phyloP scores from a whole-genome alignment of 2,329 filamentous ascomycete genomes.

The Penicillium fuscoglaucum region DNA sequence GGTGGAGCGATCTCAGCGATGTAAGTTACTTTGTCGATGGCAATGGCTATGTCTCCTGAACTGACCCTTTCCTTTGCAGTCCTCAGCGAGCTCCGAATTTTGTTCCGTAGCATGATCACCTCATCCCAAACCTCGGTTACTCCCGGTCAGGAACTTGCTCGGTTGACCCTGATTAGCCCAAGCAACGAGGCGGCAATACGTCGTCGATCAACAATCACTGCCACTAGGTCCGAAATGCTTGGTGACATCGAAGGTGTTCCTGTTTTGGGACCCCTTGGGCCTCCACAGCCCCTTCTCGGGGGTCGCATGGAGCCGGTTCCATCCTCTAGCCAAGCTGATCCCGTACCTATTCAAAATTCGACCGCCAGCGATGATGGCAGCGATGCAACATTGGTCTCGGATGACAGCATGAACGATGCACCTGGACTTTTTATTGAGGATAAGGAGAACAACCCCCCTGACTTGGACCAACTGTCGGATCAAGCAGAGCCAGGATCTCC shows the following conservation, averaged over 20 bases:
- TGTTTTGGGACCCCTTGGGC: conserved; percentile 49
- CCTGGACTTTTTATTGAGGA: conserved; percentile 30
- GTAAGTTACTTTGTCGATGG: conserved; percentile 54
- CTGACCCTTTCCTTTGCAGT: conserved; percentile 53
- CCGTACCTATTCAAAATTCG: conserved; percentile 25
- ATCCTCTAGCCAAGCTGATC: conserved; percentile 18
- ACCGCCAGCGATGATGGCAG: conserved; percentile 33
- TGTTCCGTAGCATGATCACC: conserved; percentile 71
- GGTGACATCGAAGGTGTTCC: conserved; percentile 49
- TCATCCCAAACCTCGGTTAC: conserved; percentile 63
- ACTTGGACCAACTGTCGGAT: conserved; percentile 5
- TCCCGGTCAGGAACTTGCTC: conserved; percentile 75
- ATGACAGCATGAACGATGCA: conserved; percentile 21
- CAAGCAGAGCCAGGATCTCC: conserved; percentile 27
- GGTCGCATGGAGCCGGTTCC: conserved; percentile 15
- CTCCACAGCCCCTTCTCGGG: conserved; percentile 33
- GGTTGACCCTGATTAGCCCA: conserved; percentile 69
- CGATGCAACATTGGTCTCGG: conserved; percentile 41
- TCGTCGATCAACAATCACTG: conserved; percentile 47
- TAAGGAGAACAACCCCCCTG: conserved; percentile 42
- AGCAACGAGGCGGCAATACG: conserved; percentile 56
- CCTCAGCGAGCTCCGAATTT: conserved; percentile 66
- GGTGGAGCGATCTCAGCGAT: conserved; percentile 66
- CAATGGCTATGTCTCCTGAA: background rate
- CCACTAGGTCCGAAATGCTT: conserved; percentile 30